A percentile compares a stretch with the other conserved stretches of the same genome.
Evolutionary conservation across 371 early-diverging fungal genomes (phyloP).

Genomic region (Mortierella sp.): DNA sequence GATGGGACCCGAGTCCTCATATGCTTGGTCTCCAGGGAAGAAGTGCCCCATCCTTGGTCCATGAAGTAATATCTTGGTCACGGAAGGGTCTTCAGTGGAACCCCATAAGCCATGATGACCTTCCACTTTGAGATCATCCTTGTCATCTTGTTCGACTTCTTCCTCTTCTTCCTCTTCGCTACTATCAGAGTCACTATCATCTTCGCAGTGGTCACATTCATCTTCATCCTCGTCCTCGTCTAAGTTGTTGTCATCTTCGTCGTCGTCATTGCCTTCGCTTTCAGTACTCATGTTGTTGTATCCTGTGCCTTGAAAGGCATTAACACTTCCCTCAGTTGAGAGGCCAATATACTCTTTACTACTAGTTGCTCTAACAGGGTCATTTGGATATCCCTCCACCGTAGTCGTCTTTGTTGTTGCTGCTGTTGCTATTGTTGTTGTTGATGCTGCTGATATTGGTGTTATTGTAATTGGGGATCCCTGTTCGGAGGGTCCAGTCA

Average conservation of each 20-base stretch:
- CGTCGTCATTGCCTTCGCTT: not conserved
- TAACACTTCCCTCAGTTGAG: not conserved
- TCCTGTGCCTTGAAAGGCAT: not conserved
- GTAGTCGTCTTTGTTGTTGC: not conserved
- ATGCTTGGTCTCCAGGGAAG: too few relatives aligned
- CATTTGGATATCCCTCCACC: not conserved
- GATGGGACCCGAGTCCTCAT: too few relatives aligned
- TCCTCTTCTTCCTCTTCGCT: not conserved
- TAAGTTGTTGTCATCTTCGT: not conserved
- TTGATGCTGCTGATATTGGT: not conserved
- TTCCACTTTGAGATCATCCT: not conserved
- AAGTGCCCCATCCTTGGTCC: too few relatives aligned
- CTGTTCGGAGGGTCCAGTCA: not conserved
- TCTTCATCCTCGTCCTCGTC: not conserved
- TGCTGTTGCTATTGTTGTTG: not conserved
- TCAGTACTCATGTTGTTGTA: not conserved
- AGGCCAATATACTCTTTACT: not conserved
- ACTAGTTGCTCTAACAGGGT: not conserved
- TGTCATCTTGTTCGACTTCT: not conserved
- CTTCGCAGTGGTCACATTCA: not conserved
- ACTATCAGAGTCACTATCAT: not conserved
- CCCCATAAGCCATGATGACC: not conserved
- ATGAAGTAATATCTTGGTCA: too few relatives aligned
- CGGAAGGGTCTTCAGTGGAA: too few relatives aligned
- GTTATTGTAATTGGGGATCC: not conserved